Evolutionary conservation across 257 asterid genomes (phyloP).

Genomic region (Primulina eburnea): DNA sequence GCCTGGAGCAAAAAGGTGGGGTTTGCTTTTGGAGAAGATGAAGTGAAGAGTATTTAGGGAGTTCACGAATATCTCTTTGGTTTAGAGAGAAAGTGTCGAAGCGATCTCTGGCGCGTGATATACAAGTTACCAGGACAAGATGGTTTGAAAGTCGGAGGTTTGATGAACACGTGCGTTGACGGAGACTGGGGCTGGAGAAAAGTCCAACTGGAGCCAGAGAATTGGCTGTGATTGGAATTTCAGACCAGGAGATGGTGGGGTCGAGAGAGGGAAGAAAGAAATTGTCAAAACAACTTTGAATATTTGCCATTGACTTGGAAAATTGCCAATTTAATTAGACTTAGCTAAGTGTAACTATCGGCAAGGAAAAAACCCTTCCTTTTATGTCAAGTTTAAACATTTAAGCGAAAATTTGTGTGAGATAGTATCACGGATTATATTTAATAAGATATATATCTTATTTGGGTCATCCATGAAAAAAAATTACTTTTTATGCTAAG

Average conservation of each 20-base stretch:
- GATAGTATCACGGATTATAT: too few relatives aligned
- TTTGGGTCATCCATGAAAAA: too few relatives aligned
- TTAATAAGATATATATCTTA: too few relatives aligned
- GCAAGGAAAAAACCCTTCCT: too few relatives aligned
- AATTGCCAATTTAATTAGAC: slow-evolving; percentile 16
- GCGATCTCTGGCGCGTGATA: not conserved
- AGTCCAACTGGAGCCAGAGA: slow-evolving; percentile 35
- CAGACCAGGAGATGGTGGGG: slow-evolving; percentile 39
- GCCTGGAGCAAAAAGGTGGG: slow-evolving; percentile 17
- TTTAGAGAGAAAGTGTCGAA: slow-evolving; percentile 40
- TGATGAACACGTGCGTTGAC: not conserved
- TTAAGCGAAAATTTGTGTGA: too few relatives aligned
- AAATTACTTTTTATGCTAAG: too few relatives aligned
- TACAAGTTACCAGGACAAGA: not conserved
- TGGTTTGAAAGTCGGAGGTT: not conserved
- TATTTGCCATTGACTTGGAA: slow-evolving; percentile 49
- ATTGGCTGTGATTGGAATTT: slow-evolving; percentile 52
- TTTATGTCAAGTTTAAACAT: too few relatives aligned
- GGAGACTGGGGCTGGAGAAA: slow-evolving; percentile 20
- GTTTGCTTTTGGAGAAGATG: slow-evolving; percentile 12
- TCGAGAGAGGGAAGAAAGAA: slow-evolving; percentile 5
- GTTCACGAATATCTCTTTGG: slow-evolving; percentile 30
- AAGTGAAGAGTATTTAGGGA: not conserved
- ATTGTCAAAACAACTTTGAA: slow-evolving; percentile 44
- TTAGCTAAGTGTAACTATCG: too few relatives aligned